These are phyloP conservation scores for Sclerotiophoma versabilis DNA, from an alignment of 2,329 filamentous ascomycete genomes.

Conservation along the genomic window DNA sequence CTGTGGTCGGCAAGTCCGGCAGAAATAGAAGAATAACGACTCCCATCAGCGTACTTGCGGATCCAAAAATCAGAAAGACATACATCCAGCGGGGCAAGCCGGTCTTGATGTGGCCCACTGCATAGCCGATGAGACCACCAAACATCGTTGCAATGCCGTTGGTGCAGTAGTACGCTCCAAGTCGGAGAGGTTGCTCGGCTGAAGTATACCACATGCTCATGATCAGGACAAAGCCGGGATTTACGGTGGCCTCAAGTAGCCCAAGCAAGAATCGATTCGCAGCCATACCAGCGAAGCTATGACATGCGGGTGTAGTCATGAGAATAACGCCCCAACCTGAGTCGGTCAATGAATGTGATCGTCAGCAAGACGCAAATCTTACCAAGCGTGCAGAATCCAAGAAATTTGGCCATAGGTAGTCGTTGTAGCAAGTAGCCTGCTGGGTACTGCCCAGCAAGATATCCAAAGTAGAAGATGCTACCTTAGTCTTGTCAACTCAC, in stretches of 20 bases:
- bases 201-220: slow-evolving; percentile 72
- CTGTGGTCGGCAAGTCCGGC: slow-evolving; percentile 54
- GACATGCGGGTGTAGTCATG: slow-evolving; percentile 52
- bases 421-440: slow-evolving; percentile 55
- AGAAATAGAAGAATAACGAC: slow-evolving; percentile 60
- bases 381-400: slow-evolving; percentile 51
- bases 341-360: not conserved
- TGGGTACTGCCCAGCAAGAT: slow-evolving; percentile 56
- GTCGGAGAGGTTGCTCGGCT: slow-evolving; percentile 67
- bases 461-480: slow-evolving; percentile 60
- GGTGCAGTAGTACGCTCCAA: slow-evolving; percentile 51
- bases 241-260: slow-evolving; percentile 55
- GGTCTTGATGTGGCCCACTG: slow-evolving; percentile 59
- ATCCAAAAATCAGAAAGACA: slow-evolving; percentile 64
- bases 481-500: slow-evolving; percentile 22
- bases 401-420: slow-evolving; percentile 56
- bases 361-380: not conserved
- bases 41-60: slow-evolving; percentile 41
- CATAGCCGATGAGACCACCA: slow-evolving; percentile 65
- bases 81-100: slow-evolving; percentile 57
- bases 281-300: slow-evolving; percentile 50
- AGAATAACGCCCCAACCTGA: slow-evolving; percentile 51
- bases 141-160: slow-evolving; percentile 63
- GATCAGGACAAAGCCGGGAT: slow-evolving; percentile 68
- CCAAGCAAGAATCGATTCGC: slow-evolving; percentile 59